phyloP scores from a whole-genome alignment of 75 land plant genomes.

The Larix kaempferi region DNA sequence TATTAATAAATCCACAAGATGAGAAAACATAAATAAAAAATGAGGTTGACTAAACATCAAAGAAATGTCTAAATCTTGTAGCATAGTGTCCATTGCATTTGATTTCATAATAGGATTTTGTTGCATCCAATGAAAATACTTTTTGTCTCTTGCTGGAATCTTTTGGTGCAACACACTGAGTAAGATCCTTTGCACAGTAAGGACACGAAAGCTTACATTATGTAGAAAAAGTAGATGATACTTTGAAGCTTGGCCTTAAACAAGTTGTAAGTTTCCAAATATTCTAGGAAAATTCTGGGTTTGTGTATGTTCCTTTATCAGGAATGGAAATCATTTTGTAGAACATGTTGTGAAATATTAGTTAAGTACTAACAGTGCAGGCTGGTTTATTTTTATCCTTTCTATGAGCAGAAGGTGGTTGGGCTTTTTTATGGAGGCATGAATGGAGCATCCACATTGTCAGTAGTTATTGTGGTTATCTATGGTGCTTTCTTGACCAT shows the following conservation, averaged over 20 bases:
- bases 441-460: slow-evolving; percentile 89
- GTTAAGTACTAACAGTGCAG: not conserved
- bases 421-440: slow-evolving; percentile 88
- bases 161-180: slow-evolving; percentile 93
- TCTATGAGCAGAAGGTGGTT: slow-evolving; percentile 58
- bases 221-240: slow-evolving; percentile 81
- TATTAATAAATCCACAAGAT: too few relatives aligned
- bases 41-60: not conserved
- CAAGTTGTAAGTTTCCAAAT: slow-evolving; percentile 72
- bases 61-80: not conserved
- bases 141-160: slow-evolving; percentile 60
- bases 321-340: not conserved
- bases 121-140: not conserved
- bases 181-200: slow-evolving; percentile 97
- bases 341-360: not conserved
- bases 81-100: not conserved
- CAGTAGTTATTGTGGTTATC: slow-evolving; percentile 86
- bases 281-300: not conserved
- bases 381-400: not conserved
- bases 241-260: slow-evolving; percentile 80
- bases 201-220: slow-evolving; percentile 69
- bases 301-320: not conserved
- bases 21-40: not conserved
- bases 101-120: not conserved
- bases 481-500: slow-evolving; percentile 94